Evolutionary conservation across 306 rosid species (phyloP), one percentile per base, ranked within the genome.

Genomic region (Echinosophora koreensis): DNA sequence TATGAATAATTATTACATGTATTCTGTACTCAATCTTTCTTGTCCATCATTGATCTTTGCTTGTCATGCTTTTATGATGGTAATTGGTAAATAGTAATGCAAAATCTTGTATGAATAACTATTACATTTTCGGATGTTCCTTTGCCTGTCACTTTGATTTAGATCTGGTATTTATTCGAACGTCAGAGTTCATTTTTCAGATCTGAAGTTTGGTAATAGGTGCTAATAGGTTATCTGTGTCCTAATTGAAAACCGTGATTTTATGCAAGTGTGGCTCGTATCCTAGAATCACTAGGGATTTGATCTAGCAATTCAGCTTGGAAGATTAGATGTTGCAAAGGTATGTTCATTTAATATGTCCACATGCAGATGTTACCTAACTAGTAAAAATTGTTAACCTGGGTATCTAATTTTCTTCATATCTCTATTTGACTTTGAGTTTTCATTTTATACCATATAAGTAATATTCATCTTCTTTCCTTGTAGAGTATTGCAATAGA

Each of bases 261-360:
- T 78, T 32, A 78, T 84, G 80, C 49, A 55, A 95, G 99, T 58
- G 99, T 95, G 89, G 97, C 99, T 80, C 97, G 69, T 77, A 92
- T 95, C 91, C 78, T 95, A 90, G 99, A 95, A 82, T 88, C 99
- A 77, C 97, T 97, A 44, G 97, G 97, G 96, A 89, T 95, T 95
- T 85, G 99, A 92, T 75, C 86, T 95, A 67, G 97, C 99, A 16
- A 89, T 95, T 84, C 99, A 92, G 72, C 97, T 95, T 75, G 97
- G 97, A 55, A 89, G 91, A 86, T 84, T 95, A 84, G 97, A 91
- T 64, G 88, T 90, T 85, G 97, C 97, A 16, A 89, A 92, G 97
- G 99, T 92, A 80, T 76, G 81, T 76, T 67, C 71, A 46, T 28
- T 66, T 68, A 66, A 69, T 66, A 52, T 75, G 77, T 66, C 62